phyloP scores from a whole-genome alignment of 257 asterid species.

The Solanum okadae region DNA sequence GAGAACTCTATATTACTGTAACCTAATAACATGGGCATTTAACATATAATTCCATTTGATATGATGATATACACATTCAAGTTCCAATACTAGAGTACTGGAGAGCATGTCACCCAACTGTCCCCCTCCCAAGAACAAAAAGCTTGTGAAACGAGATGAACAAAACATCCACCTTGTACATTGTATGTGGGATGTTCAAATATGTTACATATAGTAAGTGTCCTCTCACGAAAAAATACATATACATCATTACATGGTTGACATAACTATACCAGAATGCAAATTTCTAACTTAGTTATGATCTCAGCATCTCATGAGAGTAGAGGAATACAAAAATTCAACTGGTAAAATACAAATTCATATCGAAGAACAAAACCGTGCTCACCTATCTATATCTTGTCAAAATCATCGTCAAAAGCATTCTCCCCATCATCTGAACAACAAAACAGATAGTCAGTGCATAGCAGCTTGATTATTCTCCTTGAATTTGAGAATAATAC shows the following conservation, averaged over 20 bases:
- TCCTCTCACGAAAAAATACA: background rate
- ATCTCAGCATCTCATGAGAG: background rate
- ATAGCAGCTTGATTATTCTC: background rate
- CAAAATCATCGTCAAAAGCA: constrained; percentile 77
- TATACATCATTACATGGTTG: background rate
- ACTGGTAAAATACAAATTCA: background rate
- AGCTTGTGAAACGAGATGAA: background rate
- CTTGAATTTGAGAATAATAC: background rate
- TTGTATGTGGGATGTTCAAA: background rate
- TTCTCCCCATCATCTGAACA: constrained; percentile 58
- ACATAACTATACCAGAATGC: background rate
- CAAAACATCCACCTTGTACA: background rate
- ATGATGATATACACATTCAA: background rate
- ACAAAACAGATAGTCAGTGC: background rate
- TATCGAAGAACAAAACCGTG: background rate
- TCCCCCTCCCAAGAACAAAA: background rate
- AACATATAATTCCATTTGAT: background rate
- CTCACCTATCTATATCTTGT: constrained; percentile 56
- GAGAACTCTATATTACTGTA: background rate
- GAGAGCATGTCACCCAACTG: background rate
- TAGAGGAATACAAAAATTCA: background rate
- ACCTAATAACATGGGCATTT: background rate
- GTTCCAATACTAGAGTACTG: background rate
- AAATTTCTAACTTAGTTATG: background rate
- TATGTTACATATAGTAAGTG: background rate